phyloP scores from a whole-genome alignment of 305 asterid genomes.

The Rubia peregrina region DNA sequence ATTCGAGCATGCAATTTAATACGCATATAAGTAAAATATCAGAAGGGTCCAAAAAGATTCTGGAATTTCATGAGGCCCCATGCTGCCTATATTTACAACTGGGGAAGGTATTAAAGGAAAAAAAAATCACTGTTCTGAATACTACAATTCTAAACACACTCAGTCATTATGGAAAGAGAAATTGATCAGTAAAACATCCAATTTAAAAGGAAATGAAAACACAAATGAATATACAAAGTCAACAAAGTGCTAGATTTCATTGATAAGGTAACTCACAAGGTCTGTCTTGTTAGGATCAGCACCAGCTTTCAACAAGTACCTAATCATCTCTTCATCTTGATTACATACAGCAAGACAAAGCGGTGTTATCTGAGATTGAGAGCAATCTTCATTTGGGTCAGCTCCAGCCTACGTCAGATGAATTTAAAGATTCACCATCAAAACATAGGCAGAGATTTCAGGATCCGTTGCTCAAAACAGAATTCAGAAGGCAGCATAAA shows the following conservation, averaged over 20 bases:
- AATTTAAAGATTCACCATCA: background rate
- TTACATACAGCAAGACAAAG: constrained; percentile 5
- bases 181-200: background rate
- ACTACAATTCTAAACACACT: too few species aligned
- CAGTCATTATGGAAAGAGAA: background rate
- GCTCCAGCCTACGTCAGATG: constrained; percentile 16
- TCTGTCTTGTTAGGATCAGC: constrained; percentile 19
- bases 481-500: background rate
- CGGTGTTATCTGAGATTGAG: constrained; percentile 9
- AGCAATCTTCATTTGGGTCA: constrained; percentile 9
- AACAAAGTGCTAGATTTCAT: background rate
- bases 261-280: constrained; percentile 4
- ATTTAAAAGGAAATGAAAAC: background rate
- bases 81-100: too few species aligned
- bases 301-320: constrained; percentile 14
- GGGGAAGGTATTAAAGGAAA: background rate
- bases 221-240: background rate
- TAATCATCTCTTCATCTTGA: constrained; percentile 4
- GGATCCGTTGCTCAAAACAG: background rate
- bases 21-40: too few species aligned
- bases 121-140: too few species aligned
- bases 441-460: background rate
- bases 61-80: too few species aligned
- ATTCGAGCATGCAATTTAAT: background rate
- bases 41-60: background rate